Evolutionary conservation across 495 filamentous ascomycete genomes (phyloP).

Genomic region (Aspergillus biplanus): DNA sequence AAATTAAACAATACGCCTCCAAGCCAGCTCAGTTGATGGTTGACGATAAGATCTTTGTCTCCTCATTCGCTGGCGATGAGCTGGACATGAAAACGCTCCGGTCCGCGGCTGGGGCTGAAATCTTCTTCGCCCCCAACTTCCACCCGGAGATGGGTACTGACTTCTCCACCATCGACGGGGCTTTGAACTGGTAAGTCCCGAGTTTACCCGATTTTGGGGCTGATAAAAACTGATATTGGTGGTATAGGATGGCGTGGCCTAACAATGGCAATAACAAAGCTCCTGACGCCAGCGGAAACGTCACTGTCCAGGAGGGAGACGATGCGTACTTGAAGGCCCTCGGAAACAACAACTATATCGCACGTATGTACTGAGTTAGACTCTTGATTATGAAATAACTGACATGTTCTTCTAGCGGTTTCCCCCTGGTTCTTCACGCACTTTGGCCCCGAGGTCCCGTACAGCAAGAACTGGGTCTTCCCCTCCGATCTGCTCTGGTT

Average conservation of each 20-base stretch:
- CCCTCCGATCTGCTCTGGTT: slow-evolving; percentile 61
- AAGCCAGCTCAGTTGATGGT: slow-evolving; percentile 56
- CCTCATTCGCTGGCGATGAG: slow-evolving; percentile 57
- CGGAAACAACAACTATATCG: slow-evolving; percentile 56
- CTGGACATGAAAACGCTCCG: slow-evolving; percentile 48
- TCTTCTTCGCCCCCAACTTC: slow-evolving; percentile 62
- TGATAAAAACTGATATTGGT: background rate
- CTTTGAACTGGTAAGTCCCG: slow-evolving; percentile 53
- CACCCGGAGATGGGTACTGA: slow-evolving; percentile 40
- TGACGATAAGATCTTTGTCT: slow-evolving; percentile 58
- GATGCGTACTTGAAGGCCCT: slow-evolving; percentile 49
- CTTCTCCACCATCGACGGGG: slow-evolving; percentile 47
- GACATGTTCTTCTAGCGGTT: slow-evolving; percentile 26
- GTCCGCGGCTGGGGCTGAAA: slow-evolving; percentile 44
- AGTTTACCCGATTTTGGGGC: too few species aligned
- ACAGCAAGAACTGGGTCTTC: slow-evolving; percentile 64
- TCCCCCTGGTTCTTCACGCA: slow-evolving; percentile 51
- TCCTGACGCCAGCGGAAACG: slow-evolving; percentile 41
- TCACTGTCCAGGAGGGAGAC: slow-evolving; percentile 52
- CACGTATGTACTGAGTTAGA: slow-evolving; percentile 35
- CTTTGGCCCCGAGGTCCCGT: slow-evolving; percentile 52
- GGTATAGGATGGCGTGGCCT: slow-evolving; percentile 50
- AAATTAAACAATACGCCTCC: slow-evolving; percentile 50
- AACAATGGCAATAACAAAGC: slow-evolving; percentile 59
- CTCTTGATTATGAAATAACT: too few species aligned